Base-by-base conservation (phyloP, 352 stramenopile genomes). In the Globisporangium paroecandrum region DNA sequence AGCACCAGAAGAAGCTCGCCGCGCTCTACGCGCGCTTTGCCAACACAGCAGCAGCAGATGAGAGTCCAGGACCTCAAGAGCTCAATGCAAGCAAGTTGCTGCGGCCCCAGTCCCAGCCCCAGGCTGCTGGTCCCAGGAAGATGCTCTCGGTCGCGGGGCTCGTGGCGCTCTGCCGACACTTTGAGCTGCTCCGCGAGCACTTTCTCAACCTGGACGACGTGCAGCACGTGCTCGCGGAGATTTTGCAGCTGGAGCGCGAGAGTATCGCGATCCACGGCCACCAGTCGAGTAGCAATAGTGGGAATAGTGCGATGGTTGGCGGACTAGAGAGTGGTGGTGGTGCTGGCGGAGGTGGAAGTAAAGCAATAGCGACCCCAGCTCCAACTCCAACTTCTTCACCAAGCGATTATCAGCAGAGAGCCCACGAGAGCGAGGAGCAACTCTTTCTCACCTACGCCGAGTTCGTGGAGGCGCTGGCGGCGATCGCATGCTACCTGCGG, bases 141-240 rank as follows among this genome's bases (percentile, higher is more conserved):
- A 82, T 89, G 78, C 64, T 90, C 12, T 88, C 78, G 15, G 72
- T 77, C 2, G 76, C 86, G 22, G 79, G 79, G 0, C 75, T 88
- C 57, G 71, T 85, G 12, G 69, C 68, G 36, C 72, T 77, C 22
- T 82, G 84, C 36, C 76, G 80, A 49, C 70, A 89, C 58, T 87
- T 77, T 46, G 77, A 85, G 24, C 65, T 91, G 25, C 74, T 90
- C 53, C 75, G 77, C 15, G 80, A 90, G 34, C 82, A 87, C 49
- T 73, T 84, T 43, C 57, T 90, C 29, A 85, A 82, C 57, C 77
- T 91, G 2, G 77, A 87, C 29, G 78, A 91, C 32, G 71, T 91
- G 12, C 75, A 89, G 60, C 80, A 90, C 58, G 69, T 91, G 25
- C 61, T 90, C 7, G 76, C 78, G 0, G 76, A 90, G 64, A 79